These are phyloP conservation scores for Schizophyllum amplum DNA, from an alignment of 1,284 basidiomycete genomes.

Conservation along the genomic window DNA sequence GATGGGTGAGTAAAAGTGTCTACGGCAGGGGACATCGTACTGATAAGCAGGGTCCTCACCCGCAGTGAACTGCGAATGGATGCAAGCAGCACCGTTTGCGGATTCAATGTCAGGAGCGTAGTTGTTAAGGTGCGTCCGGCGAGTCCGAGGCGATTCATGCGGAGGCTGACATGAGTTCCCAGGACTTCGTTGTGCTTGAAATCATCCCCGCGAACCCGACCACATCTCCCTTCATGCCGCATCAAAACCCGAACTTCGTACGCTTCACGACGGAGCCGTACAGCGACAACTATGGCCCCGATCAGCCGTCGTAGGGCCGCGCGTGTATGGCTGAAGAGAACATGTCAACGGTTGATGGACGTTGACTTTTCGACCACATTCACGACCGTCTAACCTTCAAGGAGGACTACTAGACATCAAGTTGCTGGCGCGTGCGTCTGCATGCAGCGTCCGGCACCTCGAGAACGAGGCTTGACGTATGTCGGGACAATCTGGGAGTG, in stretches of 20 bases:
- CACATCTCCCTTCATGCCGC: background rate
- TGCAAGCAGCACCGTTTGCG: background rate
- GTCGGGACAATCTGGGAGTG: too few species aligned
- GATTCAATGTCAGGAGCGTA: background rate
- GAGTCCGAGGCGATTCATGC: background rate
- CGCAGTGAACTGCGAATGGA: background rate
- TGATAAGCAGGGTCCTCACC: background rate
- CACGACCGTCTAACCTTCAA: background rate
- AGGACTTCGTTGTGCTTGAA: background rate
- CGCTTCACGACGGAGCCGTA: background rate
- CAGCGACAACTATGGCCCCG: background rate
- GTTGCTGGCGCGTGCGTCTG: too few species aligned
- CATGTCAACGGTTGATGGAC: background rate
- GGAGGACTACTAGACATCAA: too few species aligned
- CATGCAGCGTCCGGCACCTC: too few species aligned
- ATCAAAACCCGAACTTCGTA: background rate
- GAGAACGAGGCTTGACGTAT: too few species aligned
- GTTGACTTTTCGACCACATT: background rate
- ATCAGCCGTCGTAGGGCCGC: background rate
- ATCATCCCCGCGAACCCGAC: background rate
- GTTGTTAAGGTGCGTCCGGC: background rate
- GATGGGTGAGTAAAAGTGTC: background rate
- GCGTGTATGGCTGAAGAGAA: background rate
- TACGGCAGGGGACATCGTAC: background rate
- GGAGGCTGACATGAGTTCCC: background rate